Conservation (phyloP, 805 yeast genomes). For the Metschnikowia kunwiensis region DNA sequence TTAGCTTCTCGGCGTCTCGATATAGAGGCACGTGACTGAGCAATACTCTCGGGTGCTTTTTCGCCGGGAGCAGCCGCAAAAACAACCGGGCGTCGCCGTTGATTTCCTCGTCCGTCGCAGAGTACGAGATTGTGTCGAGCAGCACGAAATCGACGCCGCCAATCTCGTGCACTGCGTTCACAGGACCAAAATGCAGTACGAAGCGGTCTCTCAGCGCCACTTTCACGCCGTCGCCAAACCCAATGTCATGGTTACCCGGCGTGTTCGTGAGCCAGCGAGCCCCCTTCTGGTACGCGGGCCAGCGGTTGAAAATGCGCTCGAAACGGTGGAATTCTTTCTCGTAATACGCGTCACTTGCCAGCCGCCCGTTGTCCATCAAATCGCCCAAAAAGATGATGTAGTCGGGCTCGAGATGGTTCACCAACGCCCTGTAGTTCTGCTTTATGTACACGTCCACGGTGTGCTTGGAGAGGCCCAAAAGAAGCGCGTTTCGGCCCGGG, state of each 20-base stretch:
- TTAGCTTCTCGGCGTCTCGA: conserved; percentile 17
- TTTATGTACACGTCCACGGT: conserved; percentile 40
- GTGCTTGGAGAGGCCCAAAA: conserved; percentile 36
- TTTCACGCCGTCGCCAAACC: conserved; percentile 26
- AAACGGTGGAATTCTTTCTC: conserved; percentile 29
- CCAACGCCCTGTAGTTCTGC: conserved; percentile 36
- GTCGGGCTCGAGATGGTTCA: conserved; percentile 32
- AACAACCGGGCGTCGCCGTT: conserved; percentile 16
- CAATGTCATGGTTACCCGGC: conserved; percentile 30
- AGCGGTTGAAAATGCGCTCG: conserved; percentile 27
- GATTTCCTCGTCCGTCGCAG: conserved; percentile 16
- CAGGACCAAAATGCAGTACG: conserved; percentile 29
- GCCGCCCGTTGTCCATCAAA: conserved; percentile 42
- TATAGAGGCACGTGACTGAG: conserved; percentile 26
- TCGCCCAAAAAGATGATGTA: conserved; percentile 42
- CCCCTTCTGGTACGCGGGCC: conserved; percentile 21
- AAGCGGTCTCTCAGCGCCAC: conserved; percentile 29
- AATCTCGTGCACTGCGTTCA: conserved; percentile 25
- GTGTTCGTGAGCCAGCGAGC: conserved; percentile 31
- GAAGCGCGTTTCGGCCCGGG: conserved; percentile 34
- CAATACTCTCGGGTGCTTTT: conserved; percentile 20
- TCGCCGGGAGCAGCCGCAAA: conserved; percentile 10
- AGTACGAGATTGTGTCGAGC: conserved; percentile 22
- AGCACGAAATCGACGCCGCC: conserved; percentile 31
- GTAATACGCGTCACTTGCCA: conserved; percentile 31